phyloP scores from a whole-genome alignment of 1,284 basidiomycete genomes.

The Cryptococcus maquisensis region DNA sequence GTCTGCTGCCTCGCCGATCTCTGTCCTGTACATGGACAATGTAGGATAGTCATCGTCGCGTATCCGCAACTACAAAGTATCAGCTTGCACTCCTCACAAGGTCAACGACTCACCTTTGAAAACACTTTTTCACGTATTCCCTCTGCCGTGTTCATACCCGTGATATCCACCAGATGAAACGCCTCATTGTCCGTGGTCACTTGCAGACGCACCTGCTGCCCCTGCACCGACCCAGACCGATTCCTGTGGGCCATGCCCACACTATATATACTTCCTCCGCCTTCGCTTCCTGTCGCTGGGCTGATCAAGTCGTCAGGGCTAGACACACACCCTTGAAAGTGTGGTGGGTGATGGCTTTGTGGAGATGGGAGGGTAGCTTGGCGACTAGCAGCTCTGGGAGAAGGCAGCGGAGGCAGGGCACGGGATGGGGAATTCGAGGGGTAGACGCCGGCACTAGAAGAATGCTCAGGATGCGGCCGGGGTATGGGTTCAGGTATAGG shows the following conservation, averaged over 20 bases:
- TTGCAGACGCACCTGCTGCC: slow-evolving; percentile 29
- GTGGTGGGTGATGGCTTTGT: background rate
- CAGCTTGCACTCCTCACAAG: background rate
- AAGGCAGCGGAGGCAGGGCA: slow-evolving; percentile 34
- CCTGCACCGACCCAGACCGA: slow-evolving; percentile 21
- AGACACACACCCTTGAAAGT: slow-evolving; percentile 15
- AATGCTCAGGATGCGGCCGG: slow-evolving; percentile 15
- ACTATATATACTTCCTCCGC: slow-evolving; percentile 23
- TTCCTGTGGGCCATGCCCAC: slow-evolving; percentile 18
- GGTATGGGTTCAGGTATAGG: slow-evolving; percentile 14
- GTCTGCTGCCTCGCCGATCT: slow-evolving; percentile 70
- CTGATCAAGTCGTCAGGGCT: slow-evolving; percentile 35
- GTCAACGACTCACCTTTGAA: slow-evolving; percentile 59
- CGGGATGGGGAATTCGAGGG: slow-evolving; percentile 26
- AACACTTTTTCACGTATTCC: slow-evolving; percentile 81
- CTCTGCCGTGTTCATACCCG: slow-evolving; percentile 62
- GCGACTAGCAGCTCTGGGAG: slow-evolving; percentile 10
- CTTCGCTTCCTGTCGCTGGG: slow-evolving; percentile 20
- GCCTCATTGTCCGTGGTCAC: slow-evolving; percentile 79
- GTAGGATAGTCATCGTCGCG: slow-evolving; percentile 72
- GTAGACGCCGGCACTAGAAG: slow-evolving; percentile 13
- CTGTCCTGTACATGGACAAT: slow-evolving; percentile 77
- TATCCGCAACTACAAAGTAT: slow-evolving; percentile 62
- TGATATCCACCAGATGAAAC: slow-evolving; percentile 73
- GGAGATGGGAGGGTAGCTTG: slow-evolving; percentile 8